phyloP scores from a whole-genome alignment of 805 yeast genomes.

The Cyberlindnera xylosilytica region DNA sequence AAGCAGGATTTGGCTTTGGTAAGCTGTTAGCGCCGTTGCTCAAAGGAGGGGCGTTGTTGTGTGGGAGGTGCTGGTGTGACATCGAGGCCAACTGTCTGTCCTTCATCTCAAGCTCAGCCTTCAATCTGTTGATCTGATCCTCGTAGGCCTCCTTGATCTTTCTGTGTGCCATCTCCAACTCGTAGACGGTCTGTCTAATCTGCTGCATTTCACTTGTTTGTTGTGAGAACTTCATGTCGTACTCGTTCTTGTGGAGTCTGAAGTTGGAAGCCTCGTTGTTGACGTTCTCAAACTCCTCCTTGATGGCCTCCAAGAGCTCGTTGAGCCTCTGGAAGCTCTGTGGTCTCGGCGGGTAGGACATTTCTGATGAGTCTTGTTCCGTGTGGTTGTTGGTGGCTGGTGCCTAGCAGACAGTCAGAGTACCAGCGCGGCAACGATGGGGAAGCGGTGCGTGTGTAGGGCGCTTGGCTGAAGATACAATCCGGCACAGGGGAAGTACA shows the following conservation, averaged over 20 bases:
- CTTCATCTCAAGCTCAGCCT: constrained; percentile 78
- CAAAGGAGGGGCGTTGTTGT: constrained; percentile 21
- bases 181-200: constrained; percentile 90
- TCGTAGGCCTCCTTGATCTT: constrained; percentile 95
- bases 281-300: constrained; percentile 84
- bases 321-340: constrained; percentile 41
- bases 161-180: constrained; percentile 89
- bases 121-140: constrained; percentile 83
- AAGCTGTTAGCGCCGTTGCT: constrained; percentile 25
- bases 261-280: constrained; percentile 81
- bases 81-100: constrained; percentile 52
- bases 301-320: constrained; percentile 88
- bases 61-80: constrained; percentile 40
- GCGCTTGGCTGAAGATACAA: too few relatives aligned
- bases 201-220: constrained; percentile 92
- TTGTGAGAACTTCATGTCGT: constrained; percentile 84
- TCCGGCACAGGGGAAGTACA: too few relatives aligned
- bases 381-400: neutral
- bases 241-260: constrained; percentile 89
- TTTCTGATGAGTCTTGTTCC: constrained; percentile 1
- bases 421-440: neutral
- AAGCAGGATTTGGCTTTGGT: constrained; percentile 21
- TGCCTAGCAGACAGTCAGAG: neutral
- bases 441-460: too few relatives aligned
- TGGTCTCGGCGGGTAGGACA: constrained; percentile 31